Conservation (phyloP, 2,329 filamentous ascomycete genomes). For the Cryphonectria nitschkei region DNA sequence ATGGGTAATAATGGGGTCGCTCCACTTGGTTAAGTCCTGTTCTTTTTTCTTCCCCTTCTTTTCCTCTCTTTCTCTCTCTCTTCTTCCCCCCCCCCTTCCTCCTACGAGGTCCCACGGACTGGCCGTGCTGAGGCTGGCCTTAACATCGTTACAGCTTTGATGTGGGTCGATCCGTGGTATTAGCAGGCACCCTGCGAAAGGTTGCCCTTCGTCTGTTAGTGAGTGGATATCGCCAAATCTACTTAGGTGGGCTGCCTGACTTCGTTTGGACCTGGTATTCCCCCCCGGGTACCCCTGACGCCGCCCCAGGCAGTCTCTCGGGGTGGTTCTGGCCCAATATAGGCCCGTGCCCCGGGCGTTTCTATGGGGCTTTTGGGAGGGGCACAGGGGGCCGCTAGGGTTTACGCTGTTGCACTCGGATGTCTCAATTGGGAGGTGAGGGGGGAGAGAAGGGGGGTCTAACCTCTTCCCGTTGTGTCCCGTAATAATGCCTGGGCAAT, state of each 20-base stretch:
- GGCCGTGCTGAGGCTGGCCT: conserved; percentile 6
- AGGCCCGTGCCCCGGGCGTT: conserved; percentile 3
- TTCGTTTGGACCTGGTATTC: not conserved
- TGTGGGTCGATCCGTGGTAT: not conserved
- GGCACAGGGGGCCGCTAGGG: too few relatives aligned
- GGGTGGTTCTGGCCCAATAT: not conserved
- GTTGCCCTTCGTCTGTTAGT: not conserved
- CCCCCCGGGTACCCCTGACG: not conserved
- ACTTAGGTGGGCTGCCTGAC: not conserved
- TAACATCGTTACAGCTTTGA: not conserved
- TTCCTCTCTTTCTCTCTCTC: not conserved
- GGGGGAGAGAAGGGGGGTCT: not conserved
- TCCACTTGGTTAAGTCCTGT: not conserved
- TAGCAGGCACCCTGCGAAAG: not conserved
- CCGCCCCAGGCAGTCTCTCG: not conserved
- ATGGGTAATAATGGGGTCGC: not conserved
- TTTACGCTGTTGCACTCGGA: not conserved
- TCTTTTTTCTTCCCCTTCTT: not conserved
- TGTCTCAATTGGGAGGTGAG: not conserved
- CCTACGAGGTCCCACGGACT: not conserved
- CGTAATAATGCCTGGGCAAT: not conserved
- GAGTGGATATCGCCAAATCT: not conserved
- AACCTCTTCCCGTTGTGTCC: not conserved
- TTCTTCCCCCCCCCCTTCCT: not conserved
- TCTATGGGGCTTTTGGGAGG: not conserved